Percentiles rank a stretch among this genome's conserved stretches.
These are phyloP conservation scores for Darksidea phi DNA, from an alignment of 495 filamentous ascomycete genomes.

Conservation along the genomic window DNA sequence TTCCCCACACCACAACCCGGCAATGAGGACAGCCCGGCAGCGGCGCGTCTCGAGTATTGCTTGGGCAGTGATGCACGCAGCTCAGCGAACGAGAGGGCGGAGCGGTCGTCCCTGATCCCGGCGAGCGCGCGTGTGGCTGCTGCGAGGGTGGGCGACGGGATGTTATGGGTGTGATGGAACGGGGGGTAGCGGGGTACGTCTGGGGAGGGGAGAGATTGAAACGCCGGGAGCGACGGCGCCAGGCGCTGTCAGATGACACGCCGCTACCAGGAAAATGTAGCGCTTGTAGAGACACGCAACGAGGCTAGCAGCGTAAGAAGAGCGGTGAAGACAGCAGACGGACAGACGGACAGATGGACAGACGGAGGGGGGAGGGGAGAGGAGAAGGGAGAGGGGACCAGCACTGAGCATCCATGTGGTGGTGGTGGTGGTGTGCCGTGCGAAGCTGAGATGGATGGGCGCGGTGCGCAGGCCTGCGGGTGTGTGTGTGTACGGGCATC, in stretches of 20 bases:
- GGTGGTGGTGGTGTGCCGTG: neutral
- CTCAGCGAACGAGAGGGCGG: constrained; percentile 17
- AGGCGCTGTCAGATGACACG: constrained; percentile 8
- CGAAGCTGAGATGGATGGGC: constrained; percentile 1
- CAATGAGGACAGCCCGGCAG: constrained; percentile 22
- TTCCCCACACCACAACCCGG: constrained; percentile 25
- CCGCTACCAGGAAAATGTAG: constrained; percentile 1
- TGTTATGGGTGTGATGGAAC: neutral
- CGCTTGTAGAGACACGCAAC: neutral
- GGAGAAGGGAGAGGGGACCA: neutral
- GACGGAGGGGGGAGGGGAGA: neutral
- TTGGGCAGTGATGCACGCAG: constrained; percentile 5
- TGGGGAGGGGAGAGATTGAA: neutral
- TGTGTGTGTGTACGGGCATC: neutral
- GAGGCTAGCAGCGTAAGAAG: neutral
- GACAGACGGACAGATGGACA: neutral
- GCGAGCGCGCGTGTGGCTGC: constrained; percentile 19
- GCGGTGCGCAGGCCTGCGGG: neutral
- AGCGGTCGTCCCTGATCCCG: neutral
- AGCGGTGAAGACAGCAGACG: constrained; percentile 4
- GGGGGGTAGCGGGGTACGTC: neutral
- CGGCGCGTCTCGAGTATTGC: constrained; percentile 27
- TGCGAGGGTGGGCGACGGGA: no score
- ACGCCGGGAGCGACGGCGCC: neutral
- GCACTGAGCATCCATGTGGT: neutral